Percentiles rank a stretch among this genome's conserved stretches.
These are phyloP conservation scores for Vinca minor DNA, from an alignment of 257 asterid genomes.

Conservation along the genomic window DNA sequence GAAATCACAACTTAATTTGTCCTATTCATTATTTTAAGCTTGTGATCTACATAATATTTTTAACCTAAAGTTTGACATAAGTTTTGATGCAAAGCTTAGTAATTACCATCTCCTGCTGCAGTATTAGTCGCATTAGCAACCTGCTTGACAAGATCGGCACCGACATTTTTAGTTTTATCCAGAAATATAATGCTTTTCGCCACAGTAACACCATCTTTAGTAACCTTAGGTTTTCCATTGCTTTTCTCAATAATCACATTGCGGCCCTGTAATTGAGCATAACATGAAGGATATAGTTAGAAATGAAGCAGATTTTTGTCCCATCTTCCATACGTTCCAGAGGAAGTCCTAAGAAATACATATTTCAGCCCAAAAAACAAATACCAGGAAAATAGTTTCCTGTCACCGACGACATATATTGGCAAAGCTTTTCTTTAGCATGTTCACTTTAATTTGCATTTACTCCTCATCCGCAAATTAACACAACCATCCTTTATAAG, in stretches of 20 bases:
- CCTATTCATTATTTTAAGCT: not conserved
- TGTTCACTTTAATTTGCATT: not conserved
- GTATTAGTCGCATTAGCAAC: conserved; percentile 82
- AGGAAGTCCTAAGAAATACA: not conserved
- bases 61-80: not conserved
- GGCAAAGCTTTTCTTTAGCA: not conserved
- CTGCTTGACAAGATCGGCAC: conserved; percentile 89
- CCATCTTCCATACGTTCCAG: no score
- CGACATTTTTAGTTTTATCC: conserved; percentile 64
- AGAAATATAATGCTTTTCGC: conserved; percentile 72
- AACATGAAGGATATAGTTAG: not conserved
- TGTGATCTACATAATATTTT: not conserved
- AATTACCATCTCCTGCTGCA: conserved; percentile 88
- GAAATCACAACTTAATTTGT: not conserved
- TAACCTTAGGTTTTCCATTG: conserved; percentile 55
- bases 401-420: no score
- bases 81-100: conserved; percentile 16
- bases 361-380: not conserved
- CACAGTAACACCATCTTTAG: conserved; percentile 90
- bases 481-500: not conserved
- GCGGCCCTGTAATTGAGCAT: conserved; percentile 54
- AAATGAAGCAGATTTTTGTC: not conserved
- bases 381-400: not conserved
- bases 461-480: not conserved
- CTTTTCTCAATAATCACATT: conserved; percentile 60